These are phyloP conservation scores for Phytophthora megakarya DNA, from an alignment of 352 stramenopile species.

Conservation along the genomic window DNA sequence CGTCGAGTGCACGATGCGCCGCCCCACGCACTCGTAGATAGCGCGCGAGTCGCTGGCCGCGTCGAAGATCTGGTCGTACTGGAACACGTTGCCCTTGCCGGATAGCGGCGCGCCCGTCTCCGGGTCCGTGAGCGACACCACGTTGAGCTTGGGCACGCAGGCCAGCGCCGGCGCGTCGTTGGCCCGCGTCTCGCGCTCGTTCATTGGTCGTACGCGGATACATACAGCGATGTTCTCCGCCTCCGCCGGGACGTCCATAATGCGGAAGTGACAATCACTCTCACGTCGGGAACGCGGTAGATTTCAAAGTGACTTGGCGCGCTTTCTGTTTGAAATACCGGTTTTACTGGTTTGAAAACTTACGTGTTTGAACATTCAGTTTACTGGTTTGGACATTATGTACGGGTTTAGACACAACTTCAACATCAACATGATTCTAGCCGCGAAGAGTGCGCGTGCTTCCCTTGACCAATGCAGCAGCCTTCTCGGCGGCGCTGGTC, in stretches of 20 bases:
- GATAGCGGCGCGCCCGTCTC: constrained; percentile 48
- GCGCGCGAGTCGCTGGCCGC: constrained; percentile 44
- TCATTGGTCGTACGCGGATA: constrained; percentile 81
- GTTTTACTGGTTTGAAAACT: too few species aligned
- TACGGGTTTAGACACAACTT: too few species aligned
- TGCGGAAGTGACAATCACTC: not conserved
- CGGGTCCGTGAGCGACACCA: constrained; percentile 63
- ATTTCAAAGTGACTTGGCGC: not conserved
- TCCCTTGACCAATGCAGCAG: constrained; percentile 19
- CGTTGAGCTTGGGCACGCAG: constrained; percentile 46
- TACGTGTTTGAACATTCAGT: too few species aligned
- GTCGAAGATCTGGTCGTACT: constrained; percentile 84
- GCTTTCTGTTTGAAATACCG: constrained; percentile 6
- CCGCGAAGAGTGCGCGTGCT: too few species aligned
- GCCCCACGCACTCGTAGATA: constrained; percentile 68
- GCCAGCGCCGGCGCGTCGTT: constrained; percentile 54
- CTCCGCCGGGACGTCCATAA: constrained; percentile 21
- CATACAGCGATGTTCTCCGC: constrained; percentile 83
- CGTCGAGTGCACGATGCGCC: constrained; percentile 77
- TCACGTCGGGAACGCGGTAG: not conserved
- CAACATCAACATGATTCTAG: too few species aligned
- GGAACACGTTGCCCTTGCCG: constrained; percentile 75
- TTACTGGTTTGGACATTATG: too few species aligned
- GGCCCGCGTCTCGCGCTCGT: constrained; percentile 61
- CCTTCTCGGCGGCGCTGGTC: constrained; percentile 26